phyloP scores from a whole-genome alignment of 768 basidiomycete genomes.

The Boletellus sp. region DNA sequence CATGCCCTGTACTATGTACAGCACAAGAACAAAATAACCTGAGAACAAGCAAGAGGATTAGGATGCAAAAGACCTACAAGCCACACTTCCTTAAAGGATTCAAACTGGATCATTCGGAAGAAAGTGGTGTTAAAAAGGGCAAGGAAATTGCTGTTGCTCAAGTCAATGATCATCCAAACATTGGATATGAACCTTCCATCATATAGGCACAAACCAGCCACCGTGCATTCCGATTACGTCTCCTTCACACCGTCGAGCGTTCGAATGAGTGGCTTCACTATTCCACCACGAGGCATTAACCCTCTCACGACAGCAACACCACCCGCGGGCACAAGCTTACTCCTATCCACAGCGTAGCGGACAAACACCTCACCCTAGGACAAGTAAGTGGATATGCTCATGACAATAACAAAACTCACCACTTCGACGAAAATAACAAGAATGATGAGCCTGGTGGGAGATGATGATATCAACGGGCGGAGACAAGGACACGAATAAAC shows the following conservation, averaged over 20 bases:
- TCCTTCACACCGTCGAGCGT: constrained; percentile 15
- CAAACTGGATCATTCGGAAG: background rate
- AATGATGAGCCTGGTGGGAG: constrained; percentile 71
- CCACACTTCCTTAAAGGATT: background rate
- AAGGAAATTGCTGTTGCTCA: background rate
- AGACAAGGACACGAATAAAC: constrained; percentile 43
- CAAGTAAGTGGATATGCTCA: background rate
- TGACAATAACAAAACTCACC: constrained; percentile 37
- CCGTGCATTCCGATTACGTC: background rate
- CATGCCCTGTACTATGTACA: too few relatives aligned
- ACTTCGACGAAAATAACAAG: constrained; percentile 86
- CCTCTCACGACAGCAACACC: constrained; percentile 7
- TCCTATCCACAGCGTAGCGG: constrained; percentile 60
- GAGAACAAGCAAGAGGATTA: too few relatives aligned
- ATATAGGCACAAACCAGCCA: background rate
- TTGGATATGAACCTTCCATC: background rate
- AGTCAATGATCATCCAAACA: background rate
- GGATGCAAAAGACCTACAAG: too few relatives aligned
- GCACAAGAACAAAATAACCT: too few relatives aligned
- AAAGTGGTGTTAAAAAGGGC: background rate
- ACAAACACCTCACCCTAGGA: constrained; percentile 79
- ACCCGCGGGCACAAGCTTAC: constrained; percentile 1
- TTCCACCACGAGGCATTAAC: constrained; percentile 24
- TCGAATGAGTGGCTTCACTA: constrained; percentile 20
- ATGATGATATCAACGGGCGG: constrained; percentile 21